A percentile compares a stretch with the other conserved stretches of the same genome.
phyloP scores from a whole-genome alignment of 257 asterid species.

The Nicotiana attenuata region DNA sequence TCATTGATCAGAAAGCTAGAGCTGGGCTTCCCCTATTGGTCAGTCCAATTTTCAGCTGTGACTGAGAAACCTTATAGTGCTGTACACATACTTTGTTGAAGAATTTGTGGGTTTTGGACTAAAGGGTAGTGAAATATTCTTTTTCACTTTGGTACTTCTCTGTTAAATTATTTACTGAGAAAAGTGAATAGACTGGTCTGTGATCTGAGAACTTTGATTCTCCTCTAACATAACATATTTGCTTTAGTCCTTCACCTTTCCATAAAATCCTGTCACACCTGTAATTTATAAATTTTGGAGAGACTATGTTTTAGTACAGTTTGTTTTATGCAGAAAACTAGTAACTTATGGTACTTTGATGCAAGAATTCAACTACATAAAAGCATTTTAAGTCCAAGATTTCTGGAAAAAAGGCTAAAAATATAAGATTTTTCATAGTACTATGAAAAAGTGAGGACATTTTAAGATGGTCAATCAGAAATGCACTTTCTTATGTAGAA shows the following conservation, averaged over 20 bases:
- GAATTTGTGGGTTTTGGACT: not conserved
- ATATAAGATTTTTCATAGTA: not conserved
- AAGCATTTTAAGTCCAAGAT: not conserved
- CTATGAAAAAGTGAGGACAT: not conserved
- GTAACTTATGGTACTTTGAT: not conserved
- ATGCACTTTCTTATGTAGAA: not conserved
- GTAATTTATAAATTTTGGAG: not conserved
- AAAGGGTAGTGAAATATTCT: constrained; percentile 3
- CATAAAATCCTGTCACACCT: constrained; percentile 93
- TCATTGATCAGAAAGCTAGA: not conserved
- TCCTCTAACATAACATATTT: constrained; percentile 58
- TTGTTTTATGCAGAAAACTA: not conserved
- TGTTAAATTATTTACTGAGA: constrained; percentile 32
- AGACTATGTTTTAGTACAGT: not conserved
- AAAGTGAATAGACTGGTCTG: constrained; percentile 77
- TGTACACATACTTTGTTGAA: not conserved
- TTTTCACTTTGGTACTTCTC: constrained; percentile 12
- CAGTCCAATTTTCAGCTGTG: not conserved
- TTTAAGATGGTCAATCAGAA: not conserved
- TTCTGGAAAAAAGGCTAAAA: not conserved
- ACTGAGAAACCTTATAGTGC: too few relatives aligned
- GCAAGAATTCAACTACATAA: not conserved
- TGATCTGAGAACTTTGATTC: constrained; percentile 90
- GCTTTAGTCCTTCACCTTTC: constrained; percentile 86
- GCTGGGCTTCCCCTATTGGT: not conserved